Evolutionary conservation across 2,329 filamentous ascomycete genomes (phyloP).

Genomic region (Botrytis deweyae): DNA sequence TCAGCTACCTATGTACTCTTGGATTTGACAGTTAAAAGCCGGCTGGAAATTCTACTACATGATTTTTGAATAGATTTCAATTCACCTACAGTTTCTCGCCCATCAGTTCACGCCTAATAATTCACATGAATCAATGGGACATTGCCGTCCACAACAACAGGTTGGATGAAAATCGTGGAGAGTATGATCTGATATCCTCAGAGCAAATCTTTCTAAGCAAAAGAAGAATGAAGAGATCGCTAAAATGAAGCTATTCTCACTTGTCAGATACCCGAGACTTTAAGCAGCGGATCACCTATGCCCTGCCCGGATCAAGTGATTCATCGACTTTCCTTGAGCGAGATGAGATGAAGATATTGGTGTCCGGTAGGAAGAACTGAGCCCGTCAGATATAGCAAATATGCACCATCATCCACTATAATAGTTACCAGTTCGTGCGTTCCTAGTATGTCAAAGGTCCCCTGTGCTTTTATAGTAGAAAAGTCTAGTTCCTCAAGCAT

Average conservation of each 20-base stretch:
- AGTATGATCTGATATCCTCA: background rate
- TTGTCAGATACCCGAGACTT: background rate
- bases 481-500: background rate
- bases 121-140: background rate
- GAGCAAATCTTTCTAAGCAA: fast-evolving
- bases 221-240: background rate
- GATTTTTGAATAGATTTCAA: background rate
- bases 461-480: no score
- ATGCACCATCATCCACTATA: background rate
- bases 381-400: background rate
- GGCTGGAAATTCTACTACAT: background rate
- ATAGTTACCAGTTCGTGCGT: background rate
- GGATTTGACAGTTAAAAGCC: no score
- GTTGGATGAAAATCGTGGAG: background rate
- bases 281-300: background rate
- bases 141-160: background rate
- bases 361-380: background rate
- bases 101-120: background rate
- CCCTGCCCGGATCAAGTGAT: background rate
- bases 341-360: background rate
- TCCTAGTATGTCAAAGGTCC: background rate
- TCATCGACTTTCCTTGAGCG: background rate
- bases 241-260: background rate
- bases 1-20: background rate
- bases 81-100: background rate